Conservation (phyloP, 169 alveolate species). For the Besnoitia besnoiti region DNA sequence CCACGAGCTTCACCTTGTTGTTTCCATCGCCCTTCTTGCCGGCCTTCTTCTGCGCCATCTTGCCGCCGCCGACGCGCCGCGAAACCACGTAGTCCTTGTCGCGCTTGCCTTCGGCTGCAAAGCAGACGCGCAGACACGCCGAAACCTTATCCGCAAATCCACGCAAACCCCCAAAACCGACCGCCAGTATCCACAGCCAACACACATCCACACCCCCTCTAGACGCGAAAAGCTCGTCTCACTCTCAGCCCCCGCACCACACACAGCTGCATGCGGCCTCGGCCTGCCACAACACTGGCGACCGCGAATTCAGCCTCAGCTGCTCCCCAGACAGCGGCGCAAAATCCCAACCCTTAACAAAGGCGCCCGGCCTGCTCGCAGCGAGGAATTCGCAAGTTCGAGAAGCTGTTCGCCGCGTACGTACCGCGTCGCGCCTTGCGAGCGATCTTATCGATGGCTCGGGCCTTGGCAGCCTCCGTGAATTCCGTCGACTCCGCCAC, state of each 20-base stretch:
- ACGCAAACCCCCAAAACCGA: background rate
- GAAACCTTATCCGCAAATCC: background rate
- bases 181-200: background rate
- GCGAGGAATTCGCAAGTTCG: background rate
- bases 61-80: conserved; percentile 57
- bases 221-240: background rate
- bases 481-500: conserved; percentile 47
- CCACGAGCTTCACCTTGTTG: conserved; percentile 64
- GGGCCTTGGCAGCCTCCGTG: conserved; percentile 54
- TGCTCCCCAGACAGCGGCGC: too few species aligned
- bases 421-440: conserved; percentile 36
- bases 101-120: background rate
- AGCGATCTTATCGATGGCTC: conserved; percentile 49
- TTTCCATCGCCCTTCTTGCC: conserved; percentile 36
- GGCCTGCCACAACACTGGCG: background rate
- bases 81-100: conserved; percentile 42
- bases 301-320: background rate
- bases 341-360: background rate
- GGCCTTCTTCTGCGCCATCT: background rate
- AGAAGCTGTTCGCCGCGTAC: background rate
- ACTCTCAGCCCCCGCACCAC: too few species aligned
- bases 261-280: too few species aligned
- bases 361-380: too few species aligned
- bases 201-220: background rate
- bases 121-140: background rate